These are phyloP conservation scores for Boletus edulis DNA, from an alignment of 768 basidiomycete genomes.

Conservation along the genomic window DNA sequence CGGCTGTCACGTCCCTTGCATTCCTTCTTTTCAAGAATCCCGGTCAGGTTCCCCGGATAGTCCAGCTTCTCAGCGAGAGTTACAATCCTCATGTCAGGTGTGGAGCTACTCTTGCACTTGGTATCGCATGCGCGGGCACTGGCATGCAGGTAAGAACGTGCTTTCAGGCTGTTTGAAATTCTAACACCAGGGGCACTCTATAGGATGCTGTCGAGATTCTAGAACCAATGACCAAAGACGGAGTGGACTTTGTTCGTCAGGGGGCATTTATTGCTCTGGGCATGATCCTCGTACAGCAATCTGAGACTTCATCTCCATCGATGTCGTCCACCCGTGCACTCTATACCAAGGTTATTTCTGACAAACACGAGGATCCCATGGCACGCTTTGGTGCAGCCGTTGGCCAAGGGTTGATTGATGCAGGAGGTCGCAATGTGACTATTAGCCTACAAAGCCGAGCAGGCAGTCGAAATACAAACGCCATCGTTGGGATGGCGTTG, in stretches of 20 bases:
- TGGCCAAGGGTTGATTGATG: slow-evolving; percentile 96
- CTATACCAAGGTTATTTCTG: slow-evolving; percentile 84
- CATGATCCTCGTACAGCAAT: slow-evolving; percentile 96
- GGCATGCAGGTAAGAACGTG: slow-evolving; percentile 71
- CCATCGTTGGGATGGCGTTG: slow-evolving; percentile 96
- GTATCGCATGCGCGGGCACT: slow-evolving; percentile 96
- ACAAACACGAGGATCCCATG: slow-evolving; percentile 99
- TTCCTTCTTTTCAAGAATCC: slow-evolving; percentile 98
- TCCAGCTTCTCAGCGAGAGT: slow-evolving; percentile 94
- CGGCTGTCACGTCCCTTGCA: slow-evolving; percentile 93
- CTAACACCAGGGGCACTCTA: not conserved
- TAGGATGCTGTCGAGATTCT: slow-evolving; percentile 95
- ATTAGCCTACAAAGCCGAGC: slow-evolving; percentile 92
- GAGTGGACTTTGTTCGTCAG: slow-evolving; percentile 97
- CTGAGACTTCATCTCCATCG: slow-evolving; percentile 85
- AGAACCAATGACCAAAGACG: slow-evolving; percentile 97
- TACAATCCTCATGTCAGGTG: slow-evolving; percentile 99
- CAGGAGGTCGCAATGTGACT: slow-evolving; percentile 94
- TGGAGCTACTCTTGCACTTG: slow-evolving; percentile 93
- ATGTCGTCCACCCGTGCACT: slow-evolving; percentile 77
- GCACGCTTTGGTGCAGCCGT: slow-evolving; percentile 96
- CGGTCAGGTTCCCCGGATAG: slow-evolving; percentile 91
- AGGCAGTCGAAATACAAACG: slow-evolving; percentile 88
- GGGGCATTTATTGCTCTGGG: slow-evolving; percentile 94
- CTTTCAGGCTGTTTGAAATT: not conserved